A percentile compares a stretch with the other conserved stretches of the same genome.
These are phyloP conservation scores for Cudoniella acicularis DNA, from an alignment of 495 filamentous ascomycete species.

Conservation along the genomic window DNA sequence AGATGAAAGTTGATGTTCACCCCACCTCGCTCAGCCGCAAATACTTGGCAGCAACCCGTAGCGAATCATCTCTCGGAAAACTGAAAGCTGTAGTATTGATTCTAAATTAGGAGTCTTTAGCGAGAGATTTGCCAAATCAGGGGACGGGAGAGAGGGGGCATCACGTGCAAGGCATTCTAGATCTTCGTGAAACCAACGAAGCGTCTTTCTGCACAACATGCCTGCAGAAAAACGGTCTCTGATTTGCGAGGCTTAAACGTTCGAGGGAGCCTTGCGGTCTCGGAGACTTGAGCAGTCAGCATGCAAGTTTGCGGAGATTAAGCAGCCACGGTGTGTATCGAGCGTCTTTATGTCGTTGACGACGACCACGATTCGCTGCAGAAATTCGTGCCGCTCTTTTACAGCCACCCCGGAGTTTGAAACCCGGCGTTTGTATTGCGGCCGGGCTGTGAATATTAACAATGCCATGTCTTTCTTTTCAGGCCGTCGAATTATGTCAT, in stretches of 20 bases:
- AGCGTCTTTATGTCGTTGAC: neutral
- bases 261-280: neutral
- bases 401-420: neutral
- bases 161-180: neutral
- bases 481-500: too few relatives aligned
- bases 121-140: neutral
- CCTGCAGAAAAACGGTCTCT: neutral
- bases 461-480: too few relatives aligned
- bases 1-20: neutral
- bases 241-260: neutral
- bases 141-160: too few relatives aligned
- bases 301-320: neutral
- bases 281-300: neutral
- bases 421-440: too few relatives aligned
- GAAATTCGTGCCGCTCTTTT: neutral
- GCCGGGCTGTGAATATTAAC: too few relatives aligned
- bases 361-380: too few relatives aligned
- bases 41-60: neutral
- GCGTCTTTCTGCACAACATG: neutral
- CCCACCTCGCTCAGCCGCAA: neutral
- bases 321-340: neutral
- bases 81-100: neutral
- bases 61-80: neutral
- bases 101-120: neutral
- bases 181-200: neutral